Evolutionary conservation across 495 filamentous ascomycete genomes (phyloP).

Genomic region (Echria macrotheca): DNA sequence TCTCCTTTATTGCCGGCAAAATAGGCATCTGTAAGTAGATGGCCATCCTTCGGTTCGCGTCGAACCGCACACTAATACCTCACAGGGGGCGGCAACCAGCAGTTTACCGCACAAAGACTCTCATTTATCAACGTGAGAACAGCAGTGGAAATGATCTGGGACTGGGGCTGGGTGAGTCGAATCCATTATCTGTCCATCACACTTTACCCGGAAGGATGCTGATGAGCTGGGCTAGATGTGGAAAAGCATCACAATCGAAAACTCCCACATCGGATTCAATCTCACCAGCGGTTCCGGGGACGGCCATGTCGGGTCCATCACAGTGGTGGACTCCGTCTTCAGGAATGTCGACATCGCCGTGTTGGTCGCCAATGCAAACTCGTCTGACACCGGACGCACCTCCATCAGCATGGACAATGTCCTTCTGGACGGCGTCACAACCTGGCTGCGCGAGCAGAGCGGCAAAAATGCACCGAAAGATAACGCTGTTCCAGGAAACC

Average conservation of each 20-base stretch:
- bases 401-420: constrained; percentile 76
- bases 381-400: constrained; percentile 52
- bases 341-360: constrained; percentile 51
- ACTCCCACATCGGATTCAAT: constrained; percentile 66
- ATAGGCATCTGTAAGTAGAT: constrained; percentile 47
- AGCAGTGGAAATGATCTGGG: constrained; percentile 78
- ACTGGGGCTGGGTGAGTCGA: constrained; percentile 85
- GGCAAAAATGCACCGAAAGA: no score
- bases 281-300: constrained; percentile 48
- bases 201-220: no score
- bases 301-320: constrained; percentile 64
- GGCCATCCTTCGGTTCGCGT: no score
- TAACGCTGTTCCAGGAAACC: no score
- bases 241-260: constrained; percentile 67
- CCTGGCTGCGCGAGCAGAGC: constrained; percentile 48
- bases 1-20: constrained; percentile 64
- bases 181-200: no score
- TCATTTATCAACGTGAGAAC: constrained; percentile 75
- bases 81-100: constrained; percentile 67
- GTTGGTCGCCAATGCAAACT: constrained; percentile 54
- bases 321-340: constrained; percentile 70
- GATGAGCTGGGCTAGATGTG: no score
- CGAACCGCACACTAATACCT: no score
- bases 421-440: constrained; percentile 41
- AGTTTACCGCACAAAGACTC: constrained; percentile 34